Evolutionary conservation across 345 rosid species (phyloP), one percentile per base, ranked within the genome.

Genomic region (Moricandia moricandioides): DNA sequence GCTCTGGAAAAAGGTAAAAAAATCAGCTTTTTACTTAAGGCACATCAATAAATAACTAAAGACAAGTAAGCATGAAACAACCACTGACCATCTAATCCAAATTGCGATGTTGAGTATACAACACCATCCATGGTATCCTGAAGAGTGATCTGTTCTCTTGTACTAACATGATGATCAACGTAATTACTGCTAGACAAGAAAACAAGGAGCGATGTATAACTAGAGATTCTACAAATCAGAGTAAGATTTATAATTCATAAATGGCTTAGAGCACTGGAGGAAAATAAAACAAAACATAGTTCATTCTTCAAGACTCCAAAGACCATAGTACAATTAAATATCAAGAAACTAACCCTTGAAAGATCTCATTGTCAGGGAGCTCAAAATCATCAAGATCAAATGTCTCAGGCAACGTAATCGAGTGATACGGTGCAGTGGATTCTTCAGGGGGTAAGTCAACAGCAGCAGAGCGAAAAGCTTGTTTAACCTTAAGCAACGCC

Each of bases 351-450:
- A 79, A 96, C 99, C 98, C 95, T 70, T 92, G 98, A 69, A 91
- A 87, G 17, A 89, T 80, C 70, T 91, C 99, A 83, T 83, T 91
- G 70, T 96, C 97, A 82, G 98, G 99, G 75, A 96, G 90, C 91
- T 96, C 99, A 86, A 96, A 96, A 77, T 96, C 99, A 83, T 92
- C 99, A 80, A 96, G 99, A 85, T 96, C 99, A 85, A 96, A 96
- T 35, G 99, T 96, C 90, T 96, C 99, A 1, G 99, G 99, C 86
- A 92, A 84, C 14, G 99, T 96, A 72, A 96, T 96, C 3, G 99
- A 92, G 82, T 92, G 97, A 81, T 96, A 96, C 1, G 99, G 99
- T 43, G 99, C 98, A 69, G 94, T 89, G 3, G 99, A 92, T 83
- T 96, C 98, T 80, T 96, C 99, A 7, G 98, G 98, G 0, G 98